Base-by-base conservation (phyloP, 1,284 basidiomycete species). In the Tylopilus sp. region DNA sequence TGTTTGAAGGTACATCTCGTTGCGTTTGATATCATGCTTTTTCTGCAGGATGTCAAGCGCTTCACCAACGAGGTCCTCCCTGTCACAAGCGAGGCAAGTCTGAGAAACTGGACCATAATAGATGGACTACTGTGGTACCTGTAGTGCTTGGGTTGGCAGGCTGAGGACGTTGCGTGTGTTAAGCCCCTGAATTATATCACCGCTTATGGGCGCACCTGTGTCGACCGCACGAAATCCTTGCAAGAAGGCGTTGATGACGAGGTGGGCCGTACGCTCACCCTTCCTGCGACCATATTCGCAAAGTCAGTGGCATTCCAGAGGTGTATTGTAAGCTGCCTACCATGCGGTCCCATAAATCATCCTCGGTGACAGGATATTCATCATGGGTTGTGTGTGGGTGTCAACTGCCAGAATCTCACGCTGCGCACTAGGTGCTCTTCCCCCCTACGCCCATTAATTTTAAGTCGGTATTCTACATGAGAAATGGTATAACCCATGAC, bases 151-250 rank as follows among this genome's bases (percentile, higher is more conserved):
- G 84, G 87, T 72, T 95, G 94, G 70, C 92, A 91, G 26, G 94
- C 93, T 83, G 78, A 76, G 18, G 22, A 58, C 12, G 47, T 49
- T 49, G 5, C 47, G n/a, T 29, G 7, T 7, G 47, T 78, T 55
- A 67, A 53, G 38, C 53, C 64, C 70, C 69, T 70, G 62, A 67
- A 49, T 29, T 26, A 16, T 4, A 53, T 32, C 44, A 16, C 63
- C 58, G 6, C 61, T 57, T 56, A 61, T 62, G n/a, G 58, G 68
- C 85, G 61, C 67, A 89, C 91, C 88, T 74, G 93, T 95, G 72
- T 95, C 94, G 53, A 95, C 88, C 3, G 90, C 93, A 57, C 89
- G 82, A 76, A 95, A 95, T 4, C 94, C 94, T 66, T 88, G 84
- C 57, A 90, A 79, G 56, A 95, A 86, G 3, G 94, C 94, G 60